phyloP scores from a whole-genome alignment of 768 basidiomycete genomes.

The Filobasidium wieringae region DNA sequence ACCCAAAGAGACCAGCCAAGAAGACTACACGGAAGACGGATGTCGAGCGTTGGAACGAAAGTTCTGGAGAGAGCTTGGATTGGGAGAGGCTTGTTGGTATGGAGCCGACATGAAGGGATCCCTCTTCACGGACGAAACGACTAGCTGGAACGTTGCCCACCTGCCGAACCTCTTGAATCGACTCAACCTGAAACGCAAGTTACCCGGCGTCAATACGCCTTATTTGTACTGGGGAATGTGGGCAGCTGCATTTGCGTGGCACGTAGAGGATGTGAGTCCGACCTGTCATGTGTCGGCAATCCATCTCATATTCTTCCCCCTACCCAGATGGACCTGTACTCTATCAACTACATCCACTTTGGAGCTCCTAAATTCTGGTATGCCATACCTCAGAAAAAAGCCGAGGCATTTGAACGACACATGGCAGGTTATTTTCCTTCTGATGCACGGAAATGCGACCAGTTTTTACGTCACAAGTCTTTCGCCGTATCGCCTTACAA shows the following conservation, averaged over 20 bases:
- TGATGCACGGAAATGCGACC: slow-evolving; percentile 70
- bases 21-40: slow-evolving; percentile 78
- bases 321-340: slow-evolving; percentile 76
- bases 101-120: slow-evolving; percentile 81
- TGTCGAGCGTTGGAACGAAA: slow-evolving; percentile 76
- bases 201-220: slow-evolving; percentile 93
- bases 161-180: slow-evolving; percentile 77
- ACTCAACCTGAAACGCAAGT: slow-evolving; percentile 52
- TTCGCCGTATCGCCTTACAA: slow-evolving; percentile 80
- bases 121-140: slow-evolving; percentile 57
- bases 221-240: slow-evolving; percentile 99
- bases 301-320: neutral
- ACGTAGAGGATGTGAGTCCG: slow-evolving; percentile 67
- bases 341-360: slow-evolving; percentile 98
- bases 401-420: slow-evolving; percentile 67
- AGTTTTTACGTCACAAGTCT: slow-evolving; percentile 93
- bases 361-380: slow-evolving; percentile 95
- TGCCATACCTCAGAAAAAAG: slow-evolving; percentile 76
- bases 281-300: neutral
- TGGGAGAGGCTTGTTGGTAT: slow-evolving; percentile 91
- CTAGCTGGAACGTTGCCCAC: slow-evolving; percentile 84
- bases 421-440: slow-evolving; percentile 93
- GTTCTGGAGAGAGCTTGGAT: slow-evolving; percentile 82
- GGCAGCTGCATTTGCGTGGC: slow-evolving; percentile 97
- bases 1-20: slow-evolving; percentile 53